A percentile compares a stretch with the other conserved stretches of the same genome.
phyloP scores from a whole-genome alignment of 768 basidiomycete species.

The Pleurotus eryngii region DNA sequence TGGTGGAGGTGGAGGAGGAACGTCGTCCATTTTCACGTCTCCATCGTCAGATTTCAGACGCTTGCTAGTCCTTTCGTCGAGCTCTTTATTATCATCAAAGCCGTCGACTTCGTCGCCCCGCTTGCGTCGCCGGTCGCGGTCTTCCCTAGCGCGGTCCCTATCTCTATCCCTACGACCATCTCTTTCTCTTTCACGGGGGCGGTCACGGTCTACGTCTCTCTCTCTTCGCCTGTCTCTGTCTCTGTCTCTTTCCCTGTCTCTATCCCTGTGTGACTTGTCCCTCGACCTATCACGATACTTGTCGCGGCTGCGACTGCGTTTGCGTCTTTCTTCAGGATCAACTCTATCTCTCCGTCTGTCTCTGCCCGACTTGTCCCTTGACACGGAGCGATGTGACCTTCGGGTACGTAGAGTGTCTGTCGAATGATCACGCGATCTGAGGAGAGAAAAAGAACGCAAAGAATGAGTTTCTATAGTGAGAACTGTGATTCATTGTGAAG shows the following conservation, averaged over 20 bases:
- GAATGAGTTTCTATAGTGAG: no score
- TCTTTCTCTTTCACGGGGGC: slow-evolving; percentile 42
- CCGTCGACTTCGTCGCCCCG: slow-evolving; percentile 62
- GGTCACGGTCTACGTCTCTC: slow-evolving; percentile 44
- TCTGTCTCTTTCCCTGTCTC: slow-evolving; percentile 42
- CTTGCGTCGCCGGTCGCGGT: slow-evolving; percentile 61
- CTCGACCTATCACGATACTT: slow-evolving; percentile 34
- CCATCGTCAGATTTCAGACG: slow-evolving; percentile 61
- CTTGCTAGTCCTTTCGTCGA: slow-evolving; percentile 55
- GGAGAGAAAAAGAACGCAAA: slow-evolving; percentile 3
- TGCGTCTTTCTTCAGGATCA: slow-evolving; percentile 60
- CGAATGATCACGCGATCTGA: slow-evolving; percentile 69
- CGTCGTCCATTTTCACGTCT: slow-evolving; percentile 34
- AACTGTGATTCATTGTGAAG: background rate
- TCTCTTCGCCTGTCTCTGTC: slow-evolving; percentile 52
- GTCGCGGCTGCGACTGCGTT: slow-evolving; percentile 62
- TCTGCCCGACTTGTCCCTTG: slow-evolving; percentile 57
- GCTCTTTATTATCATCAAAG: slow-evolving; percentile 35
- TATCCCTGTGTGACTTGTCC: slow-evolving; percentile 46
- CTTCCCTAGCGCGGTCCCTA: slow-evolving; percentile 42
- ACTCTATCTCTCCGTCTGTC: slow-evolving; percentile 50
- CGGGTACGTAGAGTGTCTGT: slow-evolving; percentile 73
- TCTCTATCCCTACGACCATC: slow-evolving; percentile 58
- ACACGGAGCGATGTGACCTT: slow-evolving; percentile 70
- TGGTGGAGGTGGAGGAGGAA: slow-evolving; percentile 31